Evolutionary conservation across 1,139 yeast species (phyloP), one percentile per base, ranked within the genome.

Genomic region (Debaryomycetaceae sp.): DNA sequence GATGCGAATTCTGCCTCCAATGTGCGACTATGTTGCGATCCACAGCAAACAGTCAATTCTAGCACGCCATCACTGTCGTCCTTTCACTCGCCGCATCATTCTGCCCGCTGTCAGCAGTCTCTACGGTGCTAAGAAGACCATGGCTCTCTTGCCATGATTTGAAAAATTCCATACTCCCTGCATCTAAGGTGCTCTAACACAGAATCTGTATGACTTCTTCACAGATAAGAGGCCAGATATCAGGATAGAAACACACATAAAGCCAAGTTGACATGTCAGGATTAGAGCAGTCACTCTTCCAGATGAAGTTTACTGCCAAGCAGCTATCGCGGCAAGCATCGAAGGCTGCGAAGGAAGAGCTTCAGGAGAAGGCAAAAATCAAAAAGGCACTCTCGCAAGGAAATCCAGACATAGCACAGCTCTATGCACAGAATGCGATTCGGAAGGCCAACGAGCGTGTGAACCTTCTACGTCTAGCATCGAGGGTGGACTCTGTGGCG

Each of bases 371-470:
- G 63, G 86, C 87, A 58, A 89, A 89, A 60, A 84, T 90, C 49
- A 91, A 93, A 65, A 93, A 89, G 72, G 96, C 96, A 3, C 75
- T 89, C 69, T 74, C 76, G 42, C 91, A 85, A 54, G 96, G 96
- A 27, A 88, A 89, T 63, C 85, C 83, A 56, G 99, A 95, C 60
- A 90, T 95, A 49, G 99, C 99, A 0, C 87, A 84, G 59, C 76
- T 95, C 42, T 93, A 93, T 58, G 99, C 99, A 0, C 96, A 91
- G 54, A 93, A 91, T 63, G 97, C 99, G 40, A 89, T 95, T 42
- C 78, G 99, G 46, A 95, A 95, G 65, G 78, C 87, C 42, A 87
- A 88, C 54, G 99, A 95, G 64, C 73, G 95, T 50, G 75, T 93
- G 39, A 93, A 87, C 59, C 68, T 95, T 49, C 72, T 95, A 44